Percentiles rank a stretch among this genome's conserved stretches.
These are phyloP conservation scores for Apiotrichum laibachii DNA, from an alignment of 1,284 basidiomycete genomes.

Conservation along the genomic window DNA sequence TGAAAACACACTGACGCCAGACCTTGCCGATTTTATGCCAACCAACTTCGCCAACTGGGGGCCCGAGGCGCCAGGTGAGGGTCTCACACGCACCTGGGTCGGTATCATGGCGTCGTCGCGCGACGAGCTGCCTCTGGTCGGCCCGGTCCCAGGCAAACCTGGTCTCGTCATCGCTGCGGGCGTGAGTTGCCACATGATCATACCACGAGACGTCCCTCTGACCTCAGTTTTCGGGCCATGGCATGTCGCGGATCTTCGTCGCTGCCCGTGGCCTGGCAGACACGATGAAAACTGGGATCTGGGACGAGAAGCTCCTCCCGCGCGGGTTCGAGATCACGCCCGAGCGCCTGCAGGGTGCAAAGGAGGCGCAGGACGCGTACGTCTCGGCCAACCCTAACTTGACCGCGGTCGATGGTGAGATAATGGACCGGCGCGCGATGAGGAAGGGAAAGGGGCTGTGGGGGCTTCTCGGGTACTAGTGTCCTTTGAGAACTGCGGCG, in stretches of 20 bases:
- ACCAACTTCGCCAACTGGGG: conserved; percentile 28
- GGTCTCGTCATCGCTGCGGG: conserved; percentile 26
- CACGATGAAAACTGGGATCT: conserved; percentile 21
- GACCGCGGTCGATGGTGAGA: conserved; percentile 2
- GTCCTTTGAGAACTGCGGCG: no score
- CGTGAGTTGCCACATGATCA: background rate
- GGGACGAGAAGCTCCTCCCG: conserved; percentile 25
- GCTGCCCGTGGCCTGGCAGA: conserved; percentile 21
- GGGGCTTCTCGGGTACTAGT: background rate
- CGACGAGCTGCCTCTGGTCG: conserved; percentile 33
- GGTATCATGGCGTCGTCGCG: conserved; percentile 26
- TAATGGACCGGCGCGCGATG: background rate
- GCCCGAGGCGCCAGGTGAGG: conserved; percentile 27
- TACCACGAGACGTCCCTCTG: background rate
- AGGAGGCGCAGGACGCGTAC: conserved; percentile 1
- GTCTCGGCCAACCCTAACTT: background rate
- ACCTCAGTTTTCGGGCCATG: conserved; percentile 18
- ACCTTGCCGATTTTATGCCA: conserved; percentile 18
- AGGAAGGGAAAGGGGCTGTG: background rate
- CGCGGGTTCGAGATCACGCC: conserved; percentile 23
- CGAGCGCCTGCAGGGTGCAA: conserved; percentile 21
- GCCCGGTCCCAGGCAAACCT: conserved; percentile 25
- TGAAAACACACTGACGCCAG: conserved; percentile 6
- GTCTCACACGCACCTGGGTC: conserved; percentile 27
- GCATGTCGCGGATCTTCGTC: conserved; percentile 32